Base-by-base conservation (phyloP, 1,284 basidiomycete genomes). In the Puccinia polysora region DNA sequence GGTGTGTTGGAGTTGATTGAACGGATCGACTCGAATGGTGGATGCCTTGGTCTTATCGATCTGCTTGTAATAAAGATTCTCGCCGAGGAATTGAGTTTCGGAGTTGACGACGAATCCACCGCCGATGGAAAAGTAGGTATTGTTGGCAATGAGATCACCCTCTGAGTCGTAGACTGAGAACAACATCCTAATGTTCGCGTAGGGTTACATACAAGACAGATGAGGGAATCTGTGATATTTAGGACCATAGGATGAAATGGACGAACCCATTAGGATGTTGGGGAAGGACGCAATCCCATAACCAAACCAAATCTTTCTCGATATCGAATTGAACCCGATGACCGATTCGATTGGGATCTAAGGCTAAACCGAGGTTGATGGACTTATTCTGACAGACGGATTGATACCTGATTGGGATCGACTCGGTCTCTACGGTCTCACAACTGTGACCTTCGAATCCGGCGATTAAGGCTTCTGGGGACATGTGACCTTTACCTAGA, bases 21-120 rank as follows among this genome's bases (percentile, higher is more conserved):
- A 83, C 76, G 90, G 89, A 75, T 89, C 86, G 30, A 91, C 81
- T 36, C 94, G 85, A 30, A 88, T 87, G 23, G 85, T 86, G 67
- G 89, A 87, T 4, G 94, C 93, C 12, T 84, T 83, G 60, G 83
- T 82, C 79, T 92, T 90, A 78, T 92, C 86, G n/a, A 94, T 89
- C n/a, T 90, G 87, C 79, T 92, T 92, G 84, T 97, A 97, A 80
- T 91, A 97, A 75, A 97, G 80, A 79, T 97, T 97, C 81, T 97
- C 94, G 77, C 91, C 88, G 76, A 76, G 76, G 52, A 79, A 86
- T 83, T 91, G 88, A 1, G 90, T 92, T 78, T 89, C 89, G 34
- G 91, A 89, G 75, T 92, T 92, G 20, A 91, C 90, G 12, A 93
- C 80, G 50, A 79, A 77, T 23, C 77, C 79, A 7, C 78, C 79